Evolutionary conservation across 495 filamentous ascomycete species (phyloP), one percentile per base, ranked within the genome.

Genomic region (Tuber brumale): DNA sequence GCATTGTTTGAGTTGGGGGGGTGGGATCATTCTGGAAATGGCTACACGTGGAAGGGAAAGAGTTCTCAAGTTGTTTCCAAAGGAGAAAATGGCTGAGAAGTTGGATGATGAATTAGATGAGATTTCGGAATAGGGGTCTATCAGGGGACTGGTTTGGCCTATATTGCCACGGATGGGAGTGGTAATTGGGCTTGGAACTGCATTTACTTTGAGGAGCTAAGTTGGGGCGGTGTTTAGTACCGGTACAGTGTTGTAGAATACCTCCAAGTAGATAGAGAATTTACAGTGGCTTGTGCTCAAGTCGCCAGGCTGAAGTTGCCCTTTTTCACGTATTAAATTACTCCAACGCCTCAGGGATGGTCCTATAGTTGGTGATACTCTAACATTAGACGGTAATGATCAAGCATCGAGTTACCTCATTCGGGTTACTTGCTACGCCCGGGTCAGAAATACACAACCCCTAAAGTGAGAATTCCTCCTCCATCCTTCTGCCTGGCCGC

Each of bases 81-180:
- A 92, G 43, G 88, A 85, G 27, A 92, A 92, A 80, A 94, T 97
- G 94, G 92, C 91, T 0, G 86, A 89, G 80, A 86, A 86, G 77
- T 80, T 97, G 48, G 92, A 97, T 80, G 84, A n/a, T 46, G 73
- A 79, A 57, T 77, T 80, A 42, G 79, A 77, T 19, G 35, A 39
- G 27, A 71, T 70, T 44, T 46, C 27, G 31, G 41, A 31, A n/a
- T 18, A 1, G 39, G 23, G 21, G 4, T 23, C n/a, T 21, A 71
- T 37, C 21, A 19, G 16, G 44, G 42, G 1, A 42, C 72, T 72
- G 76, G n/a, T 48, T 41, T 80, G 44, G 78, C 10, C 42, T 23
- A 7, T 72, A 48, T 16, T 79, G 37, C 73, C 72, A 8, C 37
- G 74, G 7, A 21, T 72, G 3, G 77, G 76, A 9, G 72, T 46